These are phyloP conservation scores for Bjerkandera adusta DNA, from an alignment of 1,284 basidiomycete species.

Conservation along the genomic window DNA sequence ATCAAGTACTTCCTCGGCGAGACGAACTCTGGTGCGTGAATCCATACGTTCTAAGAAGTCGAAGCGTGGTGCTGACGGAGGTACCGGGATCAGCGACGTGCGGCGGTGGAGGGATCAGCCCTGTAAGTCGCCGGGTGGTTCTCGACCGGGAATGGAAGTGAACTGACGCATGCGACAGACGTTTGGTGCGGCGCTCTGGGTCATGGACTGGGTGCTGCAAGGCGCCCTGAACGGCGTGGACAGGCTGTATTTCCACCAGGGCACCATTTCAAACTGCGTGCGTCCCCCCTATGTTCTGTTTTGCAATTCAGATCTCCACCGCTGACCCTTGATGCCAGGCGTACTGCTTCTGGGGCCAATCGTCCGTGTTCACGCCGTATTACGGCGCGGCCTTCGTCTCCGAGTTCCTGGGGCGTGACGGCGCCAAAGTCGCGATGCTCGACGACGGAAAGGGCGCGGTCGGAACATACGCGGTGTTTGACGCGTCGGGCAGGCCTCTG, in stretches of 20 bases:
- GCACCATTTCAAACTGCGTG: constrained; percentile 41
- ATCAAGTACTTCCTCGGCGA: constrained; percentile 42
- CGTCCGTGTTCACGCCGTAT: constrained; percentile 35
- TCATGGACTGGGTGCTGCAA: constrained; percentile 45
- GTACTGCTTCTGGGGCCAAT: constrained; percentile 41
- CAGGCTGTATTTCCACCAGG: constrained; percentile 45
- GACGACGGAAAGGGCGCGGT: constrained; percentile 34
- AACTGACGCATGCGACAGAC: constrained; percentile 27
- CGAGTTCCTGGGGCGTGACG: constrained; percentile 36
- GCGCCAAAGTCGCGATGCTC: constrained; percentile 33
- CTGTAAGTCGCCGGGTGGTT: constrained; percentile 11
- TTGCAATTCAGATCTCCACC: not conserved
- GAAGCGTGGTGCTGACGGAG: too few species aligned
- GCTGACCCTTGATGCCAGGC: constrained; percentile 24
- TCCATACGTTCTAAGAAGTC: too few species aligned
- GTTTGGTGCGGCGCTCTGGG: constrained; percentile 44
- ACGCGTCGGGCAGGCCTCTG: constrained; percentile 25
- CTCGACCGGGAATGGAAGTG: too few species aligned
- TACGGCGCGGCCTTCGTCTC: constrained; percentile 41
- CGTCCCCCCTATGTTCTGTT: constrained; percentile 15
- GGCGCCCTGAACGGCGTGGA: constrained; percentile 38
- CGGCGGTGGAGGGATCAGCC: constrained; percentile 43
- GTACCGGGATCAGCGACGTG: constrained; percentile 43
- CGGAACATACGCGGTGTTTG: constrained; percentile 37
- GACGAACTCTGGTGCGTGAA: constrained; percentile 39